Base-by-base conservation (phyloP, 2,329 filamentous ascomycete species). In the Aspergillus quadricinctus region DNA sequence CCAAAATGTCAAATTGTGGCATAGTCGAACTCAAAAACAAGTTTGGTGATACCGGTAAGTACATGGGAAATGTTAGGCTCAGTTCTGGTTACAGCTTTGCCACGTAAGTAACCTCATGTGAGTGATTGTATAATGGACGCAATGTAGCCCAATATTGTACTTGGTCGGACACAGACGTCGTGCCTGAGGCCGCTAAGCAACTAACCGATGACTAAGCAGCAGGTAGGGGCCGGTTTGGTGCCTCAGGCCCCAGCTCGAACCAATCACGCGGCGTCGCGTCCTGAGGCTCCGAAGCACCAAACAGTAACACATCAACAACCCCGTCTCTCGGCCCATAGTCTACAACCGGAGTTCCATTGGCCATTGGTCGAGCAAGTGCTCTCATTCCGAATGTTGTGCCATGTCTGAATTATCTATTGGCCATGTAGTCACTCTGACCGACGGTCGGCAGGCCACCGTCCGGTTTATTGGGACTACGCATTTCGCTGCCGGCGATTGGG, bases 401-500 rank as follows among this genome's bases (percentile, higher is more conserved):
- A 74, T 75, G 72, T 64, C 64, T 55, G 73, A 73, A 49, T 65
- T 75, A 53, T 67, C 65, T 43, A 68, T 77, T 54, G 92, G 91
- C 66, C 89, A 94, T 77, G 84, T 83, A 61, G 84, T 97, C 74
- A 85, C 87, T 75, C 86, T 96, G 64, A 84, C 81, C 67, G 89
- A 96, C 75, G 88, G 88, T 68, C 87, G 88, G 65, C 83, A 83
- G 65, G 94, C 84, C 64, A 83, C 83, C 58, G 83, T 99, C 62
- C 90, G 90, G 66, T 99, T 90, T 75, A 80, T 90, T 58, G 94
- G 94, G 67, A 78, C 82, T 54, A 91, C 93, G 40, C 79, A 83
- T 65, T 96, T 97, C 75, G 86, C 91, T 56, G 78, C 82, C 5
- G 93, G 92, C 60, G 86, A 89, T 59, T 97, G 92, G 91, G 81